Evolutionary conservation across 306 rosid genomes (phyloP).

Genomic region (Pyrus betulifolia): DNA sequence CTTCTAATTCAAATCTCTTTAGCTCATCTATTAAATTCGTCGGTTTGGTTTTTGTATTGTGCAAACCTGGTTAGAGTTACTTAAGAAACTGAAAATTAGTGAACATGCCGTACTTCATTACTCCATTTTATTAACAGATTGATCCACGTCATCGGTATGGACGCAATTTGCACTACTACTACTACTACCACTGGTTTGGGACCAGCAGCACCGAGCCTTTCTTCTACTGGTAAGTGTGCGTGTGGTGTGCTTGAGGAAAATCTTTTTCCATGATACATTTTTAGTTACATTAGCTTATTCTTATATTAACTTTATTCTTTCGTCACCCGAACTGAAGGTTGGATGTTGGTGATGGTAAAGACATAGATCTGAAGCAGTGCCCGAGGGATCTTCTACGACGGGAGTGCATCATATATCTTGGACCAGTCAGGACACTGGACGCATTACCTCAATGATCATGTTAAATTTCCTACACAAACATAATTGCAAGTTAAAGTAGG

Average conservation of each 20-base stretch:
- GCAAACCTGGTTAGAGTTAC: too few relatives aligned
- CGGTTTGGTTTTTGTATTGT: too few relatives aligned
- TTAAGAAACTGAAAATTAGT: neutral
- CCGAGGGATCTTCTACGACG: constrained; percentile 20
- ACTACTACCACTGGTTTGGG: constrained; percentile 29
- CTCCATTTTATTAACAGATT: constrained; percentile 14
- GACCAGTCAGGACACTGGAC: constrained; percentile 29
- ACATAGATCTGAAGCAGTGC: constrained; percentile 28
- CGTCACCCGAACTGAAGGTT: constrained; percentile 25
- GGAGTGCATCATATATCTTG: constrained; percentile 41
- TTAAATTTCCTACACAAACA: neutral
- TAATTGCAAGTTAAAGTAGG: too few relatives aligned
- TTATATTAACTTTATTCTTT: neutral
- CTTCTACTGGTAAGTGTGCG: constrained; percentile 39
- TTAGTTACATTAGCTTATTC: neutral
- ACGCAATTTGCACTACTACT: constrained; percentile 40
- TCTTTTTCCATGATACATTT: neutral
- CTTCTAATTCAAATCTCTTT: too few relatives aligned
- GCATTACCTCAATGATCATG: neutral
- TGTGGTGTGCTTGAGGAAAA: neutral
- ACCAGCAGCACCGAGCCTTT: constrained; percentile 37
- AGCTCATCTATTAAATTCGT: too few relatives aligned
- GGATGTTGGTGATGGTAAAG: constrained; percentile 52
- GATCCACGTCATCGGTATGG: constrained; percentile 59
- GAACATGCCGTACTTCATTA: neutral